Evolutionary conservation across 2,329 filamentous ascomycete genomes (phyloP), one percentile per base, ranked within the genome.

Genomic region (Niveomyces coronatus): DNA sequence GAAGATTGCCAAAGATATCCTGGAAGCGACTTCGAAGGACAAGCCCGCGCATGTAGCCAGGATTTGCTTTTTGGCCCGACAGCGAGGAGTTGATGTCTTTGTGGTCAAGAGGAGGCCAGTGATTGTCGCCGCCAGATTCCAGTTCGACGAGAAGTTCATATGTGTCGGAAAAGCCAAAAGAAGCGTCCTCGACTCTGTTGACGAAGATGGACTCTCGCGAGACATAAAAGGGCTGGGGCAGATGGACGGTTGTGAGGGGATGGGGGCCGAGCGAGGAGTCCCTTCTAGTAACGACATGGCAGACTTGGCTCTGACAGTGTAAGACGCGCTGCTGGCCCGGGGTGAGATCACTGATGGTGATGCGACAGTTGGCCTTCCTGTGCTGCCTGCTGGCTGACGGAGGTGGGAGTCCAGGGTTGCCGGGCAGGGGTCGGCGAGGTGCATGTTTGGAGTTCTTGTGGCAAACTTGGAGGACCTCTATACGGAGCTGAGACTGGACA

Each of bases 271-370:
- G 58, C n/a, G n/a, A n/a, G 3, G 65, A 56, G 26, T 69, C 68
- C 45, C 67, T 65, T 48, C 65, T 69, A 3, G 70, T 58, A 36
- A 61, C 66, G 44, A 77, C 56, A 30, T 64, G 64, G 55, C 72
- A 76, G 8, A 67, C 54, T 48, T 76, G 70, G 44, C 65, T 73
- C 48, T 72, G 65, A 45, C 70, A 70, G 47, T 73, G 63, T 41
- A 76, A 52, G 6, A 71, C 56, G 36, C 64, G 58, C 19, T 57
- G 50, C 42, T 58, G 54, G 33, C 55, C 60, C 14, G 50, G 51
- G 37, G 51, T 54, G 34, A 51, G 44, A 41, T 62, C 59, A 20
- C 49, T 54, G 39, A 63, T 52, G 20, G 57, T 62, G 43, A 63
- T 53, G 45, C 59, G 55, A 41, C 60, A 63, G 37, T 49, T 55